Conservation (phyloP, 768 basidiomycete genomes). For the Leccinum pellstonianum region DNA sequence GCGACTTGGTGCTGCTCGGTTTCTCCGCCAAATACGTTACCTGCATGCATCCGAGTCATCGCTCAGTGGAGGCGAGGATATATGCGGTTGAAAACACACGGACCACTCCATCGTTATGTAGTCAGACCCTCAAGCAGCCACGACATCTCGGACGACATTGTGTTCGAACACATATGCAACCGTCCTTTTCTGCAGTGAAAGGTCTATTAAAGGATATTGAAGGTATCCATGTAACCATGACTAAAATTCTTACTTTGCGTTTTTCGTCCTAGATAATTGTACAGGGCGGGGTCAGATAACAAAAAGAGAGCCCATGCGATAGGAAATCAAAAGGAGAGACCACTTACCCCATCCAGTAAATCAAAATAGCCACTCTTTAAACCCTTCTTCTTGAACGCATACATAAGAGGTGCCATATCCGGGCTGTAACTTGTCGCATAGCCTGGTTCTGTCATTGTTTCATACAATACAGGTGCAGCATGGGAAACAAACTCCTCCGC, state of each 20-base stretch:
- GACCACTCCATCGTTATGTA: too few relatives aligned
- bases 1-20: too few relatives aligned
- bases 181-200: constrained; percentile 13
- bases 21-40: too few relatives aligned
- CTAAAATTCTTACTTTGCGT: constrained; percentile 10
- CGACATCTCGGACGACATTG: too few relatives aligned
- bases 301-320: background rate
- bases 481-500: constrained; percentile 11
- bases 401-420: constrained; percentile 21
- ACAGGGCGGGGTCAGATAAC: background rate
- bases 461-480: constrained; percentile 21
- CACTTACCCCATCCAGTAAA: constrained; percentile 22
- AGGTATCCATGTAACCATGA: background rate
- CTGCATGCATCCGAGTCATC: too few relatives aligned
- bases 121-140: too few relatives aligned
- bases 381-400: constrained; percentile 19
- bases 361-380: constrained; percentile 22
- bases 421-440: constrained; percentile 25
- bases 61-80: too few relatives aligned
- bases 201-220: constrained; percentile 12
- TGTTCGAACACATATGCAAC: too few relatives aligned
- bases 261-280: constrained; percentile 9
- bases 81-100: too few relatives aligned
- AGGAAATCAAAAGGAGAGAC: background rate
- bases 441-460: constrained; percentile 25